Base-by-base conservation (phyloP, 140 eudicot genomes). In the Anethum foeniculum region DNA sequence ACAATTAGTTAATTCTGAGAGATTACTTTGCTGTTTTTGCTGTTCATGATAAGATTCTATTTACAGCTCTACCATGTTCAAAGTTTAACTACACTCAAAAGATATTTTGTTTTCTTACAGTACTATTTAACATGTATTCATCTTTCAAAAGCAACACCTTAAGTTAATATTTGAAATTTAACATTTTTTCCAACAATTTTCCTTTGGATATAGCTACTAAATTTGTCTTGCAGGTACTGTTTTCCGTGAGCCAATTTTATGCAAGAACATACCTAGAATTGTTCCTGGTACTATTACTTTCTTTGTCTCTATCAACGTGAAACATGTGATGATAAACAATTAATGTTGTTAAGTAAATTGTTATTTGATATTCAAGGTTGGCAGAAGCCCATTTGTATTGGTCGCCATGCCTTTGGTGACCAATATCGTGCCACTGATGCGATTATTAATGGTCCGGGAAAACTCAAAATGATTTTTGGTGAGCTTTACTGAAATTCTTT, bases 381-480 rank as follows among this genome's bases (percentile, higher is more conserved):
- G 99, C 90, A 91, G 58, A 95, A 92, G 87, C 97, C 99, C 6
- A 95, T 95, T 72, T 95, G 99, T 87, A 92, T 95, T 34, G 99
- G 99, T 81, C 87, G 99, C 77, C 99, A 95, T 92, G 99, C 99
- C 30, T 95, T 95, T 83, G 99, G 97, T 71, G 99, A 95, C 85
- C 99, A 95, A 75, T 92, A 95, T 89, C 78, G 83, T 85, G 99
- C 99, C 76, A 95, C 99, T 77, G 99, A 95, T 83, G 84, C 92
- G 41, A 97, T 95, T 46, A 88, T 95, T 77, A 87, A 89, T 79
- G 99, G 99, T 89, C 87, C 99, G 81, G 99, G 99, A 67, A 92
- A 91, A 80, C 90, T 95, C 79, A 95, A 92, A 86, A 64, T 95
- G 86, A 97, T 95, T 62, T 95, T 90, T 88, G 99, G 99, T 95